Conservation (phyloP, 495 filamentous ascomycete species). For the Penicillium goetzii region DNA sequence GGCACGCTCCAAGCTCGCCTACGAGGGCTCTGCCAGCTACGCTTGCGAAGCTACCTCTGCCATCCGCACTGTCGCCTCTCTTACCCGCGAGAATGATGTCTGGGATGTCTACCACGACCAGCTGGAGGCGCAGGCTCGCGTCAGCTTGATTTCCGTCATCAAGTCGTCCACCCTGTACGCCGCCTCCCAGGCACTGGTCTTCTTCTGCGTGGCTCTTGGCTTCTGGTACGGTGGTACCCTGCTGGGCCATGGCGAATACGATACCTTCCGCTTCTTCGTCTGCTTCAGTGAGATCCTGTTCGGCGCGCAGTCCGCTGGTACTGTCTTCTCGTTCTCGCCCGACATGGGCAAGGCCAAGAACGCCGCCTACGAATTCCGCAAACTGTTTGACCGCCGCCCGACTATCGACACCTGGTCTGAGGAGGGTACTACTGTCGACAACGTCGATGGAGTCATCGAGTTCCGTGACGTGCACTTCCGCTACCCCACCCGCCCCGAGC, state of each 20-base stretch:
- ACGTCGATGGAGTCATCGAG: constrained; percentile 70
- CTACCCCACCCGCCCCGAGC: constrained; percentile 78
- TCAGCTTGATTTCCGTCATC: constrained; percentile 66
- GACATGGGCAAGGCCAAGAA: constrained; percentile 90
- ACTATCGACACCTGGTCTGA: constrained; percentile 81
- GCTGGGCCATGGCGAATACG: constrained; percentile 70
- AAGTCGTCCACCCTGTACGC: constrained; percentile 77
- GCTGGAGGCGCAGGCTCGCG: constrained; percentile 62
- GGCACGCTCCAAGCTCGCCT: constrained; percentile 67
- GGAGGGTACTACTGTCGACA: constrained; percentile 63
- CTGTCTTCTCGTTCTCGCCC: constrained; percentile 80
- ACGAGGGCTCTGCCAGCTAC: constrained; percentile 75
- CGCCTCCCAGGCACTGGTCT: constrained; percentile 75
- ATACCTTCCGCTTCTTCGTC: constrained; percentile 81
- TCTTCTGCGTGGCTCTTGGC: constrained; percentile 83
- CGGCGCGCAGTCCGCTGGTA: constrained; percentile 83
- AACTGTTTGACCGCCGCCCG: constrained; percentile 77
- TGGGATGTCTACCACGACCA: constrained; percentile 69
- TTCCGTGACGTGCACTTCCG: constrained; percentile 81
- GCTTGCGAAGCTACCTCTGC: constrained; percentile 90
- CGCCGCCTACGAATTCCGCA: constrained; percentile 74
- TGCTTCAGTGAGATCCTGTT: constrained; percentile 81
- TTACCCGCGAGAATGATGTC: constrained; percentile 84
- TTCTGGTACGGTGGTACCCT: constrained; percentile 93
- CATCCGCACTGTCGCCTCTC: constrained; percentile 89